Conservation (phyloP, 192 early-diverging fungal species). For the Rhizoclosmatium sp. region DNA sequence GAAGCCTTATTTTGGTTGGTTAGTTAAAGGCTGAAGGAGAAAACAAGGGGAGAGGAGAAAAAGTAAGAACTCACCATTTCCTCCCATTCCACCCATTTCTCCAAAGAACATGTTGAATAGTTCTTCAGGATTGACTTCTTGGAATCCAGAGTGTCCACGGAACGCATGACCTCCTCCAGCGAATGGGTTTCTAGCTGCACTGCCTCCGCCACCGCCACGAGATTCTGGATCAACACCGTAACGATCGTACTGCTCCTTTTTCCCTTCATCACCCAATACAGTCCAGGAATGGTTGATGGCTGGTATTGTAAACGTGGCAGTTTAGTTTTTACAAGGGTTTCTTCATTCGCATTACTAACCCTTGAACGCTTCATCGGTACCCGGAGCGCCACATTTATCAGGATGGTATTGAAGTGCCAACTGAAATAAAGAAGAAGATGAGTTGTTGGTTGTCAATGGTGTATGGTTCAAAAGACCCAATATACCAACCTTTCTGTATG, state of each 20-base stretch:
- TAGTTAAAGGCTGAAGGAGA: constrained; percentile 7
- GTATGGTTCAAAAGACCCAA: background rate
- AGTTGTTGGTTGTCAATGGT: background rate
- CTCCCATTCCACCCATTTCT: constrained; percentile 65
- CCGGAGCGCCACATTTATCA: constrained; percentile 94
- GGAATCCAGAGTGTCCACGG: constrained; percentile 46
- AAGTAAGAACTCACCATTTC: constrained; percentile 28
- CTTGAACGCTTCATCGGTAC: constrained; percentile 97
- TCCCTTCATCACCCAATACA: constrained; percentile 85
- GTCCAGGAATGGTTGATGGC: constrained; percentile 92
- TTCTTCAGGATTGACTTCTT: constrained; percentile 92
- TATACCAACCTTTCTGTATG: constrained; percentile 77
- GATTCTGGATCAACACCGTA: constrained; percentile 78
- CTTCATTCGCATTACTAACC: constrained; percentile 48
- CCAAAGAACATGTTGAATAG: constrained; percentile 97
- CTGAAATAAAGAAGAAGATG: constrained; percentile 41
- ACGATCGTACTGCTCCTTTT: constrained; percentile 85
- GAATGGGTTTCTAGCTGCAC: constrained; percentile 38
- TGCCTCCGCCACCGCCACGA: constrained; percentile 48
- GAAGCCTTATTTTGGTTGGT: constrained; percentile 25
- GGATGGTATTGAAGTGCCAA: constrained; percentile 94
- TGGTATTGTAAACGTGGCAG: constrained; percentile 29
- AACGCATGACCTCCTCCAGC: constrained; percentile 38
- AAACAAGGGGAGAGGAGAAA: constrained; percentile 30
- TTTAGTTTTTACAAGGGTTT: background rate